A percentile compares a stretch with the other conserved stretches of the same genome.
phyloP scores from a whole-genome alignment of 169 alveolate species.

The Hepatocystis sp. region DNA sequence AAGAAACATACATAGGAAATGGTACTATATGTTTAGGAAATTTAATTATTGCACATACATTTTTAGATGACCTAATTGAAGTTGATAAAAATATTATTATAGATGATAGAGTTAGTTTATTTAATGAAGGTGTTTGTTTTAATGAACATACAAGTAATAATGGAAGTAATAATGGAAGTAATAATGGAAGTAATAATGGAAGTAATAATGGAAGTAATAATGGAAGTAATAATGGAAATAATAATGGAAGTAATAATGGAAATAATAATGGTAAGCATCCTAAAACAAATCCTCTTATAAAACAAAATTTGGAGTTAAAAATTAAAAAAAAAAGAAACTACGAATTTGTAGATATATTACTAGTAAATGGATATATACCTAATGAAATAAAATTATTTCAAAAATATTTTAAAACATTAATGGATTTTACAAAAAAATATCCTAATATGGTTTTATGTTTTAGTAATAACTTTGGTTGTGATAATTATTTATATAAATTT shows the following conservation, averaged over 20 bases:
- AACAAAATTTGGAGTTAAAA: conserved; percentile 7
- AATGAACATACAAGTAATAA: too few relatives aligned
- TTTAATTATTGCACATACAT: conserved; percentile 6
- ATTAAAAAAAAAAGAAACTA: neutral
- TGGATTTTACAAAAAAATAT: conserved; percentile 26
- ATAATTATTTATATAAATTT: conserved; percentile 49
- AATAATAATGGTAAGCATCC: neutral
- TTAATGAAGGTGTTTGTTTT: conserved; percentile 2
- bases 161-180: neutral
- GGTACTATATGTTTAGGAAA: conserved; percentile 1
- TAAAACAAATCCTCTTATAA: neutral
- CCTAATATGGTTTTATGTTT: conserved; percentile 44
- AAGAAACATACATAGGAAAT: conserved; percentile 63
- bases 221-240: neutral
- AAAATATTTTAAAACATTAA: conserved; percentile 39
- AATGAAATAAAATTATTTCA: conserved; percentile 55
- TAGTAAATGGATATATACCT: conserved; percentile 38
- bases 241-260: neutral
- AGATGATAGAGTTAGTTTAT: conserved; percentile 5
- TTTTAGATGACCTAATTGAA: conserved; percentile 46
- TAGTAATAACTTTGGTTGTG: conserved; percentile 63
- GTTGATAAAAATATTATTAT: conserved; percentile 3
- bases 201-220: neutral
- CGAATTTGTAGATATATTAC: conserved; percentile 26
- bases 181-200: neutral